Conservation (phyloP, 441 rosid species). For the Euphorbia corollata region DNA sequence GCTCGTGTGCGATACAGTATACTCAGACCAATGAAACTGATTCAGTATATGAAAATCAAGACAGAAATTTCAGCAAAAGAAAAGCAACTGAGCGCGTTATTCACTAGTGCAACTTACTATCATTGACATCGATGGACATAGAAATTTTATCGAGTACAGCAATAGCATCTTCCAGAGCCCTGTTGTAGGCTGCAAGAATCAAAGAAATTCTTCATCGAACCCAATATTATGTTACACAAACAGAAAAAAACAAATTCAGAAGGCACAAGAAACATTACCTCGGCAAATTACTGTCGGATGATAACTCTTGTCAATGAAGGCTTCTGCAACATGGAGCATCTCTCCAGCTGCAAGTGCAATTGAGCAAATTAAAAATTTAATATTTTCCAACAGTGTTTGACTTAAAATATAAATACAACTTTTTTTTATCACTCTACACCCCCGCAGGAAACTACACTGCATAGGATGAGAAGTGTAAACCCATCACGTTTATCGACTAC, state of each 20-base stretch:
- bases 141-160: conserved; percentile 87
- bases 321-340: conserved; percentile 96
- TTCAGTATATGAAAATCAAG: not conserved
- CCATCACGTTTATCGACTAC: not conserved
- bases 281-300: conserved; percentile 92
- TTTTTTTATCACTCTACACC: not conserved
- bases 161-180: conserved; percentile 88
- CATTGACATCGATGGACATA: conserved; percentile 63
- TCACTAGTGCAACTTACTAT: conserved; percentile 49
- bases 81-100: not conserved
- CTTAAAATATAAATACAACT: not conserved
- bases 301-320: conserved; percentile 73
- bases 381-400: not conserved
- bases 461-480: not conserved
- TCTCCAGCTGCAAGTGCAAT: conserved; percentile 58
- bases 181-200: conserved; percentile 64
- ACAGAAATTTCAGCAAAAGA: not conserved
- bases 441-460: not conserved
- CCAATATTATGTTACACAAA: conserved; percentile 11
- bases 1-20: not conserved
- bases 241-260: not conserved
- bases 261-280: conserved; percentile 36
- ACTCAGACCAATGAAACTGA: not conserved
- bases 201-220: conserved; percentile 3
- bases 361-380: not conserved